Conservation (phyloP, 2,329 filamentous ascomycete species). For the Exophiala sp. region DNA sequence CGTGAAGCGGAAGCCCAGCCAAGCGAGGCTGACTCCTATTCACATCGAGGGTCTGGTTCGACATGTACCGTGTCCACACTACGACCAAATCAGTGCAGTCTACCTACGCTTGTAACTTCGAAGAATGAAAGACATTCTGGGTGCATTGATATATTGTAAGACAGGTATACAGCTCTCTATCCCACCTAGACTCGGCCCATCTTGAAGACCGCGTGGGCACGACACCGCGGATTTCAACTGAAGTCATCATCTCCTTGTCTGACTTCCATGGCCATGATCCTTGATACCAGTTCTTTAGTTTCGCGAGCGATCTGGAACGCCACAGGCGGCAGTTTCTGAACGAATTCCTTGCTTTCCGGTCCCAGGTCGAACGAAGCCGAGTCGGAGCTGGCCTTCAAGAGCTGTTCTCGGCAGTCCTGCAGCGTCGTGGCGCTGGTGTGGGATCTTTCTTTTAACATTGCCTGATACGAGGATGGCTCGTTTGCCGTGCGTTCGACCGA, state of each 20-base stretch:
- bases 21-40: no score
- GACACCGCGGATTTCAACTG: conserved; percentile 14
- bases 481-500: conserved; percentile 56
- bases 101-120: no score
- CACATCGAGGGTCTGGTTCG: no score
- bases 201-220: no score
- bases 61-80: no score
- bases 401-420: conserved; percentile 56
- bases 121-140: no score
- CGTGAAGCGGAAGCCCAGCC: no score
- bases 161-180: no score
- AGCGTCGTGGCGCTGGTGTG: conserved; percentile 44
- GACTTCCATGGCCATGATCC: conserved; percentile 39
- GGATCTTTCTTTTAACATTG: conserved; percentile 41
- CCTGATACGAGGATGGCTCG: conserved; percentile 40
- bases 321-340: conserved; percentile 68
- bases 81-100: no score
- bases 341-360: conserved; percentile 51
- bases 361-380: conserved; percentile 55
- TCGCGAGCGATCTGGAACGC: conserved; percentile 82
- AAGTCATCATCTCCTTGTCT: conserved; percentile 34
- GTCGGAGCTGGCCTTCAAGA: conserved; percentile 58
- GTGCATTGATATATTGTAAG: no score
- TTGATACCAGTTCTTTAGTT: conserved; percentile 64
- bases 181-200: no score